These are phyloP conservation scores for Blastobotrys terrestris DNA, from an alignment of 805 yeast species.

Conservation along the genomic window DNA sequence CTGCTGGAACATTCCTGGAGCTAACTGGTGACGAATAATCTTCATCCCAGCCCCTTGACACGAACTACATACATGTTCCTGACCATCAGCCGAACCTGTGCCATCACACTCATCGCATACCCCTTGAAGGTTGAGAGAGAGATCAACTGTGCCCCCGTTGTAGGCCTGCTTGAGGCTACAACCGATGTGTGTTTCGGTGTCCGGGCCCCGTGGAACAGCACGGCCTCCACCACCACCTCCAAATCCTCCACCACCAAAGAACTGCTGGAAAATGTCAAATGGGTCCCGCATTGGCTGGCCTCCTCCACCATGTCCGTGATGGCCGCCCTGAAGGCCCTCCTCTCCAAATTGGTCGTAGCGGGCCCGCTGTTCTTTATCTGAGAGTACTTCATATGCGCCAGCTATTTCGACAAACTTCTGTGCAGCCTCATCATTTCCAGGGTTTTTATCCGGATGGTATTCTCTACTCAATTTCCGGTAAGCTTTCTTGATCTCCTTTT, in stretches of 20 bases:
- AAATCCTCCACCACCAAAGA: slow-evolving; percentile 42
- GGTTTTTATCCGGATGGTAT: slow-evolving; percentile 93
- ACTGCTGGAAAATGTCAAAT: slow-evolving; percentile 59
- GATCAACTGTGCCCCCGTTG: slow-evolving; percentile 57
- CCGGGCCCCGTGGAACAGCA: slow-evolving; percentile 44
- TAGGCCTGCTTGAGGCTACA: slow-evolving; percentile 62
- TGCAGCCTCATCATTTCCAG: slow-evolving; percentile 70
- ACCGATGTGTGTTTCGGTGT: slow-evolving; percentile 50
- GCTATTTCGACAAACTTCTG: slow-evolving; percentile 85
- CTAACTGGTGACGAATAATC: slow-evolving; percentile 64
- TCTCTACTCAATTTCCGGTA: slow-evolving; percentile 75
- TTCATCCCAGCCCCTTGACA: slow-evolving; percentile 77
- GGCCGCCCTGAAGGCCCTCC: slow-evolving; percentile 54
- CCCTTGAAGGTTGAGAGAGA: slow-evolving; percentile 62
- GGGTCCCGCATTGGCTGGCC: slow-evolving; percentile 35
- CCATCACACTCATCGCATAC: slow-evolving; percentile 77
- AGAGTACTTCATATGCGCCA: slow-evolving; percentile 84
- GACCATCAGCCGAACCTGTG: slow-evolving; percentile 77
- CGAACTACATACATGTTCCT: slow-evolving; percentile 52
- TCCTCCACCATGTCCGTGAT: slow-evolving; percentile 28
- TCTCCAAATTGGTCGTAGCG: slow-evolving; percentile 82
- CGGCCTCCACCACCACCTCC: slow-evolving; percentile 31
- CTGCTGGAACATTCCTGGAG: slow-evolving; percentile 86
- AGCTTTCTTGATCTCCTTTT: slow-evolving; percentile 77
- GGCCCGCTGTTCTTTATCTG: slow-evolving; percentile 83